Evolutionary conservation across 441 rosid genomes (phyloP).

Genomic region (Daphne laureola): DNA sequence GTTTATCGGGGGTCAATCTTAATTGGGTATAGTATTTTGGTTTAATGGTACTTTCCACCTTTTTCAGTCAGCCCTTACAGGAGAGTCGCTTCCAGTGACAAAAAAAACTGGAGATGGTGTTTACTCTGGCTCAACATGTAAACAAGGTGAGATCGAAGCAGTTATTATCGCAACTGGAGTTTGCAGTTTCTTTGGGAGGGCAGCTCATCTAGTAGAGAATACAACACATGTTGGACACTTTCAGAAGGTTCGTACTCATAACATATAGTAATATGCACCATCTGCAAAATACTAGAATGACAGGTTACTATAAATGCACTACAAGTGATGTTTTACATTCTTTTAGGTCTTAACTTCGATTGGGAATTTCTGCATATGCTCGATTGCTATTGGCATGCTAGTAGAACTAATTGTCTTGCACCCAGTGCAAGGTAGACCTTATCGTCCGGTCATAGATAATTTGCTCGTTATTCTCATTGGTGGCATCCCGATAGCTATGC

Average conservation of each 20-base stretch:
- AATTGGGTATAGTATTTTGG: no score
- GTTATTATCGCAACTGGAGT: constrained; percentile 65
- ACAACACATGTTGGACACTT: constrained; percentile 65
- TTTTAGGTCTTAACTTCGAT: constrained; percentile 35
- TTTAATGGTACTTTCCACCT: neutral
- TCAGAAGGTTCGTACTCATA: constrained; percentile 33
- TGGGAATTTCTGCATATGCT: constrained; percentile 38
- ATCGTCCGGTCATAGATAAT: constrained; percentile 39
- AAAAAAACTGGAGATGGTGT: constrained; percentile 43
- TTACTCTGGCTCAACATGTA: constrained; percentile 63
- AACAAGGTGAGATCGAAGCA: constrained; percentile 68
- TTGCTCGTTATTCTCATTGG: constrained; percentile 42
- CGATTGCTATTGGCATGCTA: constrained; percentile 29
- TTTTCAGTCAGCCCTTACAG: constrained; percentile 56
- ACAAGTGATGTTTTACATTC: neutral
- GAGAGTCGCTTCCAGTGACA: constrained; percentile 54
- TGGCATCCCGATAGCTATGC: constrained; percentile 71
- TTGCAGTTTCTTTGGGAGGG: constrained; percentile 63
- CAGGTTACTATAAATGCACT: neutral
- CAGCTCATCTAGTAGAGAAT: constrained; percentile 64
- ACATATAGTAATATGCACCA: no score
- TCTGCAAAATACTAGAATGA: neutral
- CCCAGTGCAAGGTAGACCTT: constrained; percentile 20
- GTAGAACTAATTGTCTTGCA: constrained; percentile 32
- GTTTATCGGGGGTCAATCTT: no score